Conservation (phyloP, 306 rosid species). For the Purshia tridentata region DNA sequence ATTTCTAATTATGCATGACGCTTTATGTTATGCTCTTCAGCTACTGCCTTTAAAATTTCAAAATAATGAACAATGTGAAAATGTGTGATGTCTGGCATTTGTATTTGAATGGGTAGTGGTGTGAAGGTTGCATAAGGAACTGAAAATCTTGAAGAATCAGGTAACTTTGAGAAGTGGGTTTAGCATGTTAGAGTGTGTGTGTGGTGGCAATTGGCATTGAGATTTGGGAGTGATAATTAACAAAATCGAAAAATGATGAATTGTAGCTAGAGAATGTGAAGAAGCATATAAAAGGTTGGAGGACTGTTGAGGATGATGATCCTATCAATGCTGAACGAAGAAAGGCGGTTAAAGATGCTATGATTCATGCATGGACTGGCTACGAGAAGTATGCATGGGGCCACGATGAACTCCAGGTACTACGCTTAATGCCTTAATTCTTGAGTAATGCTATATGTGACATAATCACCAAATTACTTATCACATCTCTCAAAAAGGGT, state of each 20-base stretch:
- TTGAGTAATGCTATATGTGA: not conserved
- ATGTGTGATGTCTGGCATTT: not conserved
- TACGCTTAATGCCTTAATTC: not conserved
- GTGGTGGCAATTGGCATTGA: not conserved
- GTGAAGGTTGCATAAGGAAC: constrained; percentile 40
- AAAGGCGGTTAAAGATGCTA: constrained; percentile 52
- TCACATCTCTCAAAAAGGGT: too few species aligned
- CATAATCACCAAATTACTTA: not conserved
- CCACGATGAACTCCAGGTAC: constrained; percentile 64
- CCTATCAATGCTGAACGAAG: constrained; percentile 39
- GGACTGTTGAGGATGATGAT: constrained; percentile 34
- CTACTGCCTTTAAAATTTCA: not conserved
- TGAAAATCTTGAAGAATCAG: constrained; percentile 30
- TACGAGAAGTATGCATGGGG: constrained; percentile 75
- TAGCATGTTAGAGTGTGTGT: constrained; percentile 2
- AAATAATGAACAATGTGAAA: not conserved
- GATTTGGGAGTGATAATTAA: not conserved
- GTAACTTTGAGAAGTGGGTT: constrained; percentile 21
- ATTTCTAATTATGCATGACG: not conserved
- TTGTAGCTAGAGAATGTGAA: constrained; percentile 39
- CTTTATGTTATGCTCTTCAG: not conserved
- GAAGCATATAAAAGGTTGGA: constrained; percentile 15
- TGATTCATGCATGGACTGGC: constrained; percentile 54
- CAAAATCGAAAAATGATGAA: not conserved
- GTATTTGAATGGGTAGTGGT: constrained; percentile 36